Evolutionary conservation across 257 asterid genomes (phyloP), one percentile per base, ranked within the genome.

Genomic region (Solanum rostratum): DNA sequence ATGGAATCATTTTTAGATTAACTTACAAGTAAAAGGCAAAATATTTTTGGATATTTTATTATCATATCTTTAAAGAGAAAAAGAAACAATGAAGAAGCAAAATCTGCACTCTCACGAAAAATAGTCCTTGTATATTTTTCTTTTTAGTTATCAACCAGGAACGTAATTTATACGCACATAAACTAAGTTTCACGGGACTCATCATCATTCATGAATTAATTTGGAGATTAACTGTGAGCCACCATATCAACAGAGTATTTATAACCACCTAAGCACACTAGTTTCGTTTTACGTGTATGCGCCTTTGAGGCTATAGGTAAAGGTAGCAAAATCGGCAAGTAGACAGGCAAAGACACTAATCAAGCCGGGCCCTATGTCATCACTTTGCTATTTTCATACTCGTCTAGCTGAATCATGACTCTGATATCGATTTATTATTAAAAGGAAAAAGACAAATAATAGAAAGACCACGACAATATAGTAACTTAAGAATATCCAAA

Each of bases 141-240:
- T 7, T 55, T 19, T 55, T 20, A 55, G 62, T 55, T 55, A 55
- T 55, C 12, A 18, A 49, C 1, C 0, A 2, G 0, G 2, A 8
- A 55, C 0, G 19, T 55, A 19, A 0, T 55, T 20, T 8, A 55
- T 0, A 7, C 5, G 19, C 27, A 0, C 0, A 18, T 19, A 55
- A 18, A 55, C 0, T 54, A 54, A 55, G 24, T 19, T 55, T 19
- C 0, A 19, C 0, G 0, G 0, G 24, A 6, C 22, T 19, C 24
- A 54, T 54, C 62, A 54, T 19, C 0, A 55, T 19, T 55, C 4
- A 1, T 2, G 62, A 5, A 8, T 2, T 18, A 55, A 55, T 20
- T 18, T 55, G 62, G 27, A 55, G 6, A 20, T 55, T 18, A 55
- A 55, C 9, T 7, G 24, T 55, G 12, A 18, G 60, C 11, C 22